Evolutionary conservation across 2,329 filamentous ascomycete species (phyloP).

Genomic region (Arthroderma sp.): DNA sequence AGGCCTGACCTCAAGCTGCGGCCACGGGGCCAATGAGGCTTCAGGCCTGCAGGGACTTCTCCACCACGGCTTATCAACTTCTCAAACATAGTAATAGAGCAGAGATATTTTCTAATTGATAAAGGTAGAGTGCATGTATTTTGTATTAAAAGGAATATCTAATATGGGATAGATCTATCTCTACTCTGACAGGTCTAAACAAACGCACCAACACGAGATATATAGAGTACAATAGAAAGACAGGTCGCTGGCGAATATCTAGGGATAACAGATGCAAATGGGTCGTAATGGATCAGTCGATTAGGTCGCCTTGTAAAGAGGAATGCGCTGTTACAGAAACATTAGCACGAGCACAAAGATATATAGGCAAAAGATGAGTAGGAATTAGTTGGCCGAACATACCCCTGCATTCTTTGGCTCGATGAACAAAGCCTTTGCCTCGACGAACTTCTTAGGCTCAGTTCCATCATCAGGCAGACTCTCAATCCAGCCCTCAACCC

Average conservation of each 20-base stretch:
- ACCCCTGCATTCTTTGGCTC: constrained; percentile 57
- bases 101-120: too few relatives aligned
- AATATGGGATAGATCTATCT: not conserved
- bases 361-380: too few relatives aligned
- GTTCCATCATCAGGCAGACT: constrained; percentile 48
- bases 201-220: not conserved
- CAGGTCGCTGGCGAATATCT: not conserved
- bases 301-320: constrained; percentile 14
- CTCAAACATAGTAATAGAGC: not conserved
- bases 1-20: not conserved
- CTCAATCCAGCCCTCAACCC: constrained; percentile 27
- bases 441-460: constrained; percentile 60
- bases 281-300: not conserved
- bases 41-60: not conserved
- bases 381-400: constrained; percentile 28
- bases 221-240: not conserved
- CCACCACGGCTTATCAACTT: not conserved
- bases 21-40: not conserved
- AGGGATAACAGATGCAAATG: not conserved
- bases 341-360: not conserved
- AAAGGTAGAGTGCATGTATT: not conserved
- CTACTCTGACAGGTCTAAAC: not conserved
- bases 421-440: constrained; percentile 48
- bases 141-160: not conserved
- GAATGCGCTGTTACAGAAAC: constrained; percentile 5